A percentile compares a stretch with the other conserved stretches of the same genome.
phyloP scores from a whole-genome alignment of 2,329 filamentous ascomycete species.

The Aspergillus fischeri region DNA sequence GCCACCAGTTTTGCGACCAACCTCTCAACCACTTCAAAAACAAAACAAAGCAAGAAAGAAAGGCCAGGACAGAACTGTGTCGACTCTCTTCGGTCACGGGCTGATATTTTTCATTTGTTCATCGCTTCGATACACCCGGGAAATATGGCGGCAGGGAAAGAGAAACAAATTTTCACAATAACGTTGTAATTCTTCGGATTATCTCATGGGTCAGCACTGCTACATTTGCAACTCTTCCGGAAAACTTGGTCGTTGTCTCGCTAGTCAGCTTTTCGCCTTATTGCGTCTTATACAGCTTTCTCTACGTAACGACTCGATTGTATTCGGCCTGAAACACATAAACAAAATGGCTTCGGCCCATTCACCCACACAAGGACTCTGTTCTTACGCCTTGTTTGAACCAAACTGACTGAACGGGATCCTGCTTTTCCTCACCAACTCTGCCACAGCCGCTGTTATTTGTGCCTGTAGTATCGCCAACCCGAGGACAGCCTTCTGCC shows the following conservation, averaged over 20 bases:
- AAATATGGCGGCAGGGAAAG: slow-evolving; percentile 41
- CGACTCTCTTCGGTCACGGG: slow-evolving; percentile 34
- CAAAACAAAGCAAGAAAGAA: not conserved
- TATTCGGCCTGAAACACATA: slow-evolving; percentile 31
- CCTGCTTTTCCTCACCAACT: slow-evolving; percentile 9
- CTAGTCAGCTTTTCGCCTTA: slow-evolving; percentile 40
- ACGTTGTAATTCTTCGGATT: slow-evolving; percentile 45
- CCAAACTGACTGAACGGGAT: slow-evolving; percentile 1
- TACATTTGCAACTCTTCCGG: slow-evolving; percentile 34
- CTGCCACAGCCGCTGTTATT: slow-evolving; percentile 15
- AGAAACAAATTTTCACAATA: slow-evolving; percentile 31
- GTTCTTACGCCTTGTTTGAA: slow-evolving; percentile 10
- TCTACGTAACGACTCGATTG: slow-evolving; percentile 42
- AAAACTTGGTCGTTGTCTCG: slow-evolving; percentile 36
- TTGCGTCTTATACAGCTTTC: slow-evolving; percentile 32
- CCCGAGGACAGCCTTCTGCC: not conserved
- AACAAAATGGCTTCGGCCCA: slow-evolving; percentile 17
- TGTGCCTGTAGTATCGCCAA: slow-evolving; percentile 20
- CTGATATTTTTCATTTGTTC: slow-evolving; percentile 38
- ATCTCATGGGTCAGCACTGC: slow-evolving; percentile 41
- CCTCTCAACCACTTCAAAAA: slow-evolving; percentile 22
- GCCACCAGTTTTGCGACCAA: slow-evolving; percentile 32
- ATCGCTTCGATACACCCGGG: slow-evolving; percentile 36
- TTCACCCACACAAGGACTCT: slow-evolving; percentile 9
- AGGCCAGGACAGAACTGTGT: slow-evolving; percentile 25